A percentile compares a stretch with the other conserved stretches of the same genome.
Conservation (phyloP, 75 land plant species). For the Pseudotsuga menziesii region DNA sequence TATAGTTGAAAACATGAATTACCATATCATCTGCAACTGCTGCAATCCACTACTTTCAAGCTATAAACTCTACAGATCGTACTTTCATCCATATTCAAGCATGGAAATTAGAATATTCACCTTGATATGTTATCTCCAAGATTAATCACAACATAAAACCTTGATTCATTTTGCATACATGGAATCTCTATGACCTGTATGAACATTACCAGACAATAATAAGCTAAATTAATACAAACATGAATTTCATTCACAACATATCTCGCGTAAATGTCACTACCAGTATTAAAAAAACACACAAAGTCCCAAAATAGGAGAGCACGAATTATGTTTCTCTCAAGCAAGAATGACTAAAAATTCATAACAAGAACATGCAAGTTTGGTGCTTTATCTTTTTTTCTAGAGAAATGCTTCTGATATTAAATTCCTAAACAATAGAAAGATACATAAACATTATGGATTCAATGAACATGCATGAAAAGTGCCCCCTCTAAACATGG, state of each 20-base stretch:
- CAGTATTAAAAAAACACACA: not conserved
- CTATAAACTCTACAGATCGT: constrained; percentile 20
- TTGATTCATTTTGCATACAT: constrained; percentile 18
- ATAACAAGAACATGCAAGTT: no score
- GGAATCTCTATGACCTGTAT: constrained; percentile 52
- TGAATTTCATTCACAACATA: not conserved
- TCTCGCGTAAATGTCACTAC: not conserved
- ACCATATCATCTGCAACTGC: constrained; percentile 25
- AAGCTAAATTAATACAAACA: not conserved
- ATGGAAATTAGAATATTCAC: not conserved
- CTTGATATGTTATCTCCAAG: not conserved
- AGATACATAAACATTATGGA: no score
- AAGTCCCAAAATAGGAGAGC: not conserved
- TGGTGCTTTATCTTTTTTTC: no score
- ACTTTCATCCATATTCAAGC: not conserved
- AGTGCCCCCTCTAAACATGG: no score
- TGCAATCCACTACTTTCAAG: constrained; percentile 24
- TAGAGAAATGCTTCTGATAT: no score
- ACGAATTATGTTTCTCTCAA: not conserved
- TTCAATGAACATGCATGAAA: no score
- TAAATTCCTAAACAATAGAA: no score
- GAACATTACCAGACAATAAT: no score
- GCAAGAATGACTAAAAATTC: not conserved
- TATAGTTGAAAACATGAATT: constrained; percentile 23
- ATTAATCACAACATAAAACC: not conserved